These are phyloP conservation scores for Penicillium atrosanguineum DNA, from an alignment of 495 filamentous ascomycete genomes.

Conservation along the genomic window DNA sequence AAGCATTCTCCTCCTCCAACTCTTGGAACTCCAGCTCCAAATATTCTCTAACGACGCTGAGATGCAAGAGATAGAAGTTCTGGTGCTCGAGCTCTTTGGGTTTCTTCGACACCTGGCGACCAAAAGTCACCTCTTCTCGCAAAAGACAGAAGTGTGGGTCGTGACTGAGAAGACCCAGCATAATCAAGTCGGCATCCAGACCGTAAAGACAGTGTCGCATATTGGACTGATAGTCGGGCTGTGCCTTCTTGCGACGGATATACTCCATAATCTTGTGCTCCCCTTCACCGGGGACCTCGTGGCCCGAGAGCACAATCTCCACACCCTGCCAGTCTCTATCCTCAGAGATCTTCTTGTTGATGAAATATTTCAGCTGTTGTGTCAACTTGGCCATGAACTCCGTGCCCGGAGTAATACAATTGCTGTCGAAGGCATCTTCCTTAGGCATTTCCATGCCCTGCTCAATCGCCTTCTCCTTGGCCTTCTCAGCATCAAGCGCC, in stretches of 20 bases:
- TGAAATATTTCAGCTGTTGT: constrained; percentile 92
- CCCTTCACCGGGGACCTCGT: constrained; percentile 98
- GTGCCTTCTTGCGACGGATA: constrained; percentile 92
- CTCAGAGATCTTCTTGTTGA: constrained; percentile 97
- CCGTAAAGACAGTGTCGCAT: constrained; percentile 96
- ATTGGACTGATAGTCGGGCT: constrained; percentile 91
- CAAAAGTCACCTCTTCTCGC: constrained; percentile 97
- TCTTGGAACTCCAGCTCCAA: constrained; percentile 96
- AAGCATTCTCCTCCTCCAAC: constrained; percentile 69
- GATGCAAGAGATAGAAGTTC: constrained; percentile 96
- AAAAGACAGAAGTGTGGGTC: constrained; percentile 98
- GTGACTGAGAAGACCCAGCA: constrained; percentile 94
- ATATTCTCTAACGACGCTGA: constrained; percentile 96
- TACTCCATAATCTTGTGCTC: constrained; percentile 99
- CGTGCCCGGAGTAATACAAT: constrained; percentile 97
- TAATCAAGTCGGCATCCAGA: constrained; percentile 96
- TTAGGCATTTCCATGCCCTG: constrained; percentile 92
- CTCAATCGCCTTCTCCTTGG: constrained; percentile 81
- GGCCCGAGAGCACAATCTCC: constrained; percentile 93
- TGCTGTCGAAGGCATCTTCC: constrained; percentile 96
- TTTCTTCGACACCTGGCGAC: constrained; percentile 77
- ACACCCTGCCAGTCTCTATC: constrained; percentile 96
- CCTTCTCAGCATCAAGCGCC: constrained; percentile 83
- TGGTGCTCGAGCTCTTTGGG: constrained; percentile 97
- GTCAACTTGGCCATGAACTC: constrained; percentile 98